These are phyloP conservation scores for Galerina marginata DNA, from an alignment of 768 basidiomycete species.

Conservation along the genomic window DNA sequence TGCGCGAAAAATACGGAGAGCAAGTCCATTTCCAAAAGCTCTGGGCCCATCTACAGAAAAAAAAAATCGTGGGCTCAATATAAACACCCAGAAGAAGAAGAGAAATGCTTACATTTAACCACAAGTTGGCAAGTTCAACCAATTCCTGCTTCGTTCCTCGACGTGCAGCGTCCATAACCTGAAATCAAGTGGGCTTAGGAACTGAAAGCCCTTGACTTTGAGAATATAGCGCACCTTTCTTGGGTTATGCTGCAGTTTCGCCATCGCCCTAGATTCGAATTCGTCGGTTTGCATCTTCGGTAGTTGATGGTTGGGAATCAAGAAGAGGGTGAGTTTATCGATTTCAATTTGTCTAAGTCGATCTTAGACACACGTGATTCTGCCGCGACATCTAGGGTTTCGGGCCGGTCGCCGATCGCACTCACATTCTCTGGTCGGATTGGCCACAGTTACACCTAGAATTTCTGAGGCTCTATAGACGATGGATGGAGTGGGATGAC, in stretches of 20 bases:
- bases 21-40: conserved; percentile 26
- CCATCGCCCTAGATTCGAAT: neutral
- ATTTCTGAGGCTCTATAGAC: too few species aligned
- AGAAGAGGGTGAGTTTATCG: neutral
- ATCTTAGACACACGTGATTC: too few species aligned
- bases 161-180: conserved; percentile 17
- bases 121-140: conserved; percentile 30
- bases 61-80: neutral
- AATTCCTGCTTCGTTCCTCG: conserved; percentile 18
- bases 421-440: too few species aligned
- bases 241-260: conserved; percentile 3
- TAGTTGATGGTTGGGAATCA: neutral
- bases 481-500: too few species aligned
- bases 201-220: neutral
- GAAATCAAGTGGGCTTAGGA: neutral
- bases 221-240: neutral
- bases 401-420: too few species aligned
- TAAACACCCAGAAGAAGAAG: neutral
- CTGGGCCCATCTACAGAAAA: conserved; percentile 9
- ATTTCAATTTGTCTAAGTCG: neutral
- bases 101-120: conserved; percentile 25
- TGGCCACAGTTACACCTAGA: too few species aligned
- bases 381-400: too few species aligned
- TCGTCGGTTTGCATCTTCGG: neutral
- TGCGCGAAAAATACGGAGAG: conserved; percentile 36